A percentile compares a stretch with the other conserved stretches of the same genome.
Conservation (phyloP, 2,329 filamentous ascomycete genomes). For the Trichoderma harzianum region DNA sequence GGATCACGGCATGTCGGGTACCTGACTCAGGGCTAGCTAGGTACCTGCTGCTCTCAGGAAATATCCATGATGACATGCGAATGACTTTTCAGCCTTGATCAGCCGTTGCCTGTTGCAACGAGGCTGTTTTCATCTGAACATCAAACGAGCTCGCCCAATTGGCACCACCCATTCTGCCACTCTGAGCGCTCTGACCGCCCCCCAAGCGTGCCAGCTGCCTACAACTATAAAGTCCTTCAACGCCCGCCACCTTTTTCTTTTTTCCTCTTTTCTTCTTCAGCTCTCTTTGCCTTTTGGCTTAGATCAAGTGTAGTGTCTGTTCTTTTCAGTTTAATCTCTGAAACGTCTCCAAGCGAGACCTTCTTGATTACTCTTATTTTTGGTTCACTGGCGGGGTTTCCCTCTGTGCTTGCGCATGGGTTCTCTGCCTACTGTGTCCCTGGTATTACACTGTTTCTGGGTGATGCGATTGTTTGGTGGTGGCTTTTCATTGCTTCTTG, state of each 20-base stretch:
- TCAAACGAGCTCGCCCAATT: neutral
- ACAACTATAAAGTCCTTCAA: conserved; percentile 23
- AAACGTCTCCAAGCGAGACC: conserved; percentile 68
- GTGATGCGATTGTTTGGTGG: conserved; percentile 35
- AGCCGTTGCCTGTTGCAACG: neutral
- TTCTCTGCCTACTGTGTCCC: conserved; percentile 36
- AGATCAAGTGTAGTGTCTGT: conserved; percentile 95
- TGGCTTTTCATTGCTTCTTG: conserved; percentile 36
- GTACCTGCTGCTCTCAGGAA: neutral
- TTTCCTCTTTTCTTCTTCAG: conserved; percentile 34
- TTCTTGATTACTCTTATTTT: conserved; percentile 76
- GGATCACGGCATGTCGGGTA: neutral
- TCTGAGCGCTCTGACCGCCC: conserved; percentile 19
- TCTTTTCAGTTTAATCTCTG: conserved; percentile 97
- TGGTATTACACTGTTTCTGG: conserved; percentile 43
- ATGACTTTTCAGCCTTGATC: neutral
- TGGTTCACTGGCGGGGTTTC: conserved; percentile 30
- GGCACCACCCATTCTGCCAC: conserved; percentile 7
- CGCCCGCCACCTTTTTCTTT: conserved; percentile 15
- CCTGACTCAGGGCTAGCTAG: neutral
- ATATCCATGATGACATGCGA: neutral
- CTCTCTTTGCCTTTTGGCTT: conserved; percentile 59
- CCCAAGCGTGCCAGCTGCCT: neutral
- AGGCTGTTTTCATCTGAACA: neutral
- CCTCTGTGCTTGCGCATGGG: conserved; percentile 40